Conservation (phyloP, 2,329 filamentous ascomycete genomes). For the Karstenula rhodostoma region DNA sequence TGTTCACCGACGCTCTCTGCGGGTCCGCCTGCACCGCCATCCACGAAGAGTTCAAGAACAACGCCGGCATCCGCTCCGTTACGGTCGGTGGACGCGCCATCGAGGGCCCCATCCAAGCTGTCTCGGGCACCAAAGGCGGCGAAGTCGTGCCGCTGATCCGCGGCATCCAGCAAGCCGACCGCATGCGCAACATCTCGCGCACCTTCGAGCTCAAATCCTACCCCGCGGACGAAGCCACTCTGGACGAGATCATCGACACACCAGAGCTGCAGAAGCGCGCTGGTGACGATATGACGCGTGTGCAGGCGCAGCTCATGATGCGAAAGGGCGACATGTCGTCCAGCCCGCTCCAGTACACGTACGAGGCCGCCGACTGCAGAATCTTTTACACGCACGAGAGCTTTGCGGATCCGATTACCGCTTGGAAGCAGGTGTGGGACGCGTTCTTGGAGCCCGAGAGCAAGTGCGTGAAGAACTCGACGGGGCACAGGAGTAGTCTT, state of each 20-base stretch:
- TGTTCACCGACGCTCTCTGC: conserved; percentile 65
- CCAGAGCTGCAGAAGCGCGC: conserved; percentile 27
- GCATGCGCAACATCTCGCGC: conserved; percentile 27
- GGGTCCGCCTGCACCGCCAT: conserved; percentile 67
- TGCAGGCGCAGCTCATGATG: conserved; percentile 35
- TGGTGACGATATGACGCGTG: conserved; percentile 24
- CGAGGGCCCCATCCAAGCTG: conserved; percentile 64
- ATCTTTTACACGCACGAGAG: conserved; percentile 67
- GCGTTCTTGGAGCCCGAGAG: conserved; percentile 26
- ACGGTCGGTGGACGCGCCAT: conserved; percentile 66
- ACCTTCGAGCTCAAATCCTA: conserved; percentile 16
- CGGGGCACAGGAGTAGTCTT: conserved; percentile 32
- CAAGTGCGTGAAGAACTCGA: conserved; percentile 36
- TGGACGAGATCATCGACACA: conserved; percentile 24
- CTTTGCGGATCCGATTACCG: conserved; percentile 55
- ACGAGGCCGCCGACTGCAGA: conserved; percentile 68
- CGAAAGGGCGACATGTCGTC: conserved; percentile 41
- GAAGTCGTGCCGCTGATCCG: conserved; percentile 36
- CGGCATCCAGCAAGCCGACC: conserved; percentile 27
- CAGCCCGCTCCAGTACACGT: conserved; percentile 65
- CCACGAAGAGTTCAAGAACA: conserved; percentile 60
- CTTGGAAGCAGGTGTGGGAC: conserved; percentile 57
- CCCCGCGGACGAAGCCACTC: conserved; percentile 17
- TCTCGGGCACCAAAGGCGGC: conserved; percentile 67
- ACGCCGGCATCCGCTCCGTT: conserved; percentile 62